Conservation (phyloP, 2,329 filamentous ascomycete genomes). For the Aurifilum marmelostoma region DNA sequence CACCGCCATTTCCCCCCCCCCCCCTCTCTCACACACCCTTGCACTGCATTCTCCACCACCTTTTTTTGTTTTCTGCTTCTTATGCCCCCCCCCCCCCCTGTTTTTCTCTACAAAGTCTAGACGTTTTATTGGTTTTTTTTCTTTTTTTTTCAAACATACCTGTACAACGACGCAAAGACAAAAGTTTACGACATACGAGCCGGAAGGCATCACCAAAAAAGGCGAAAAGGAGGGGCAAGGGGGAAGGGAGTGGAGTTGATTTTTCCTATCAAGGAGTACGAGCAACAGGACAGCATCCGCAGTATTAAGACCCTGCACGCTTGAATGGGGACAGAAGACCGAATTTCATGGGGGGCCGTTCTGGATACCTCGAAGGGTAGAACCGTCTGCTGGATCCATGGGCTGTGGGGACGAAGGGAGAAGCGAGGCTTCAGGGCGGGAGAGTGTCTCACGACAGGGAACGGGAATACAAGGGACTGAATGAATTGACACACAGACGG, state of each 20-base stretch:
- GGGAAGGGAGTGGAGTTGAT: neutral
- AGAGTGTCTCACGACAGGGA: slow-evolving; percentile 17
- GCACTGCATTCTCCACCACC: slow-evolving; percentile 11
- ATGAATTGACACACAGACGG: slow-evolving; percentile 13
- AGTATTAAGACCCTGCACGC: slow-evolving; percentile 15
- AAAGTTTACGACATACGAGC: slow-evolving; percentile 27
- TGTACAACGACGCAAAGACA: slow-evolving; percentile 30
- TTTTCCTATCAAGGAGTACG: slow-evolving; percentile 3
- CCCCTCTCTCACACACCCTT: neutral
- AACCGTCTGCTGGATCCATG: slow-evolving; percentile 16
- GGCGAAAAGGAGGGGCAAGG: neutral
- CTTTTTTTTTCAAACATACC: no score
- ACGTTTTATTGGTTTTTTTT: slow-evolving; percentile 29
- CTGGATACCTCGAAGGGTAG: slow-evolving; percentile 20
- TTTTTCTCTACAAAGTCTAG: slow-evolving; percentile 26
- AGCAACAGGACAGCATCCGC: slow-evolving; percentile 21
- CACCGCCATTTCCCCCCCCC: slow-evolving; percentile 41
- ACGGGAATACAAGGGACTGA: slow-evolving; percentile 8
- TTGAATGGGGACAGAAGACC: slow-evolving; percentile 17
- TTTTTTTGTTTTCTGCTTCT: slow-evolving; percentile 23
- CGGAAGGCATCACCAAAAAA: slow-evolving; percentile 23
- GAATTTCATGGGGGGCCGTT: slow-evolving; percentile 8
- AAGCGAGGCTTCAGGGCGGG: slow-evolving; percentile 9
- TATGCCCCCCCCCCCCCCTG: neutral
- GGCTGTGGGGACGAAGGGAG: slow-evolving; percentile 9